Evolutionary conservation across 2,329 filamentous ascomycete species (phyloP).

Genomic region (Pseudocercospora fijiensis): DNA sequence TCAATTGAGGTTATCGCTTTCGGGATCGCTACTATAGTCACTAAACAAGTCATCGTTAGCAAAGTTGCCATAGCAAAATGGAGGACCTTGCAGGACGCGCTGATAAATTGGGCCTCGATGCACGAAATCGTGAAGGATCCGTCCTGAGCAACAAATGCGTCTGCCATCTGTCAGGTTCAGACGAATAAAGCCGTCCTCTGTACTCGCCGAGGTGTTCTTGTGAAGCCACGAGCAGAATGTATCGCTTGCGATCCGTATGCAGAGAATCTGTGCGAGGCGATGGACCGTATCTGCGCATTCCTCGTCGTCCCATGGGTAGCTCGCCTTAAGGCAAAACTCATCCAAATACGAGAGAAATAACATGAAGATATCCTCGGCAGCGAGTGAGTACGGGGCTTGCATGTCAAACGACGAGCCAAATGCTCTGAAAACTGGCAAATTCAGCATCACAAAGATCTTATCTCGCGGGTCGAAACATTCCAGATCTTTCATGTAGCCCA

Average conservation of each 20-base stretch:
- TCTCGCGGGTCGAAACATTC: background rate
- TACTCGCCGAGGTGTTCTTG: background rate
- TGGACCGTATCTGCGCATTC: background rate
- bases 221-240: background rate
- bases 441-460: background rate
- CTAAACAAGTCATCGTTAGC: no score
- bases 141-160: background rate
- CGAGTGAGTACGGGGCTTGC: background rate
- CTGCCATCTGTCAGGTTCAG: background rate
- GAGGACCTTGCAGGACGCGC: no score
- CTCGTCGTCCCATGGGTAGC: background rate
- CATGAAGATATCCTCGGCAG: background rate
- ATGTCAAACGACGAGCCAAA: background rate
- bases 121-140: background rate
- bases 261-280: background rate
- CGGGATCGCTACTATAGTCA: no score
- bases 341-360: background rate
- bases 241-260: background rate
- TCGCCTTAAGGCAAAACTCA: background rate
- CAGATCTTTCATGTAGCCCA: background rate
- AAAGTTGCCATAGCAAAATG: no score
- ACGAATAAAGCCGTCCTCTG: background rate
- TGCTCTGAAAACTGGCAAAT: background rate
- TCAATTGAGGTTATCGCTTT: no score
- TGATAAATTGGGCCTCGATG: no score